Evolutionary conservation across 2,329 filamentous ascomycete species (phyloP).

Genomic region (Diaporthe humulicola): DNA sequence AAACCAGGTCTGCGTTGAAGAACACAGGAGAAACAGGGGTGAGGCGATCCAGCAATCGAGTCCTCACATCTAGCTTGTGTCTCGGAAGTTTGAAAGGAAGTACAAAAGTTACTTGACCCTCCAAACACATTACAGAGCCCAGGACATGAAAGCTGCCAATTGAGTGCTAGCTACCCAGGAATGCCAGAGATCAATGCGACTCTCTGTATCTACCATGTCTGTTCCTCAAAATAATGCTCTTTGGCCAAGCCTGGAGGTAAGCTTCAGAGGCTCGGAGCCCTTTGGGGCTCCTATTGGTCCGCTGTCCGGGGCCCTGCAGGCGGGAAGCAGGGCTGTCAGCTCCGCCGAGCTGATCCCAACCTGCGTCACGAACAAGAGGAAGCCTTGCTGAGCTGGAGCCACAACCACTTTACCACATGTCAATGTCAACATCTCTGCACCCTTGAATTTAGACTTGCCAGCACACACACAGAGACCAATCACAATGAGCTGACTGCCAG

Average conservation of each 20-base stretch:
- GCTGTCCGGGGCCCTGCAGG: not conserved
- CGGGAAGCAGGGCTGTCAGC: constrained; percentile 19
- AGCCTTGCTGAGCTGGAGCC: constrained; percentile 13
- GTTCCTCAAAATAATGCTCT: not conserved
- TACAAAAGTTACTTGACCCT: not conserved
- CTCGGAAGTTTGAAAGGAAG: constrained; percentile 1
- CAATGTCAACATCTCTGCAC: constrained; percentile 3
- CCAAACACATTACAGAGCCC: constrained; percentile 14
- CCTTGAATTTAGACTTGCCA: not conserved
- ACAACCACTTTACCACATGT: constrained; percentile 12
- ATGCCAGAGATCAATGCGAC: not conserved
- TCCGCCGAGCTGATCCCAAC: constrained; percentile 24
- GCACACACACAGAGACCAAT: not conserved
- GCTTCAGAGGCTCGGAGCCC: not conserved
- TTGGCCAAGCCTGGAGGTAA: not conserved
- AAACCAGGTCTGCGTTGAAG: not conserved
- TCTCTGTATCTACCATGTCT: not conserved
- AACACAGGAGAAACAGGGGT: not conserved
- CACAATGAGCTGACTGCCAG: constrained; percentile 37
- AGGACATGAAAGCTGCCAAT: not conserved
- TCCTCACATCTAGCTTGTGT: constrained; percentile 32
- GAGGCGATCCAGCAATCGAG: not conserved
- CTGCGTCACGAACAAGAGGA: constrained; percentile 18
- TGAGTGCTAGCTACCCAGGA: not conserved
- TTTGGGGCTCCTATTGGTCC: constrained; percentile 1